These are phyloP conservation scores for Globisporangium carolinianum DNA, from an alignment of 352 stramenopile genomes.

Conservation along the genomic window DNA sequence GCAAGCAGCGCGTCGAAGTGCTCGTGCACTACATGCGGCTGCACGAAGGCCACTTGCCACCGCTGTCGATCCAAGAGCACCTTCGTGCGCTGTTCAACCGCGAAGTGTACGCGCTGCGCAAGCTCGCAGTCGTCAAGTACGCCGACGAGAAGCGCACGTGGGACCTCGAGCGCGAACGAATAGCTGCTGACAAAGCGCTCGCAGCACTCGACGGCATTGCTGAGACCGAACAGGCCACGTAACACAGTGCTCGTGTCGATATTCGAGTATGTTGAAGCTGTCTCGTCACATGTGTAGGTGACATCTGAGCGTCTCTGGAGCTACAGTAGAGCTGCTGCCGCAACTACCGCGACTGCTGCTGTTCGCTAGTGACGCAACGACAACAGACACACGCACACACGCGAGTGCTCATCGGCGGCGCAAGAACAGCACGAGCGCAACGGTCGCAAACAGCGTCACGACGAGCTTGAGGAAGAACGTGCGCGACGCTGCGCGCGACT, in stretches of 20 bases:
- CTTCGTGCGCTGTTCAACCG: conserved; percentile 25
- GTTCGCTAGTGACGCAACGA: not conserved
- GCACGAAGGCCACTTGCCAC: conserved; percentile 40
- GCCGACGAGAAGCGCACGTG: conserved; percentile 25
- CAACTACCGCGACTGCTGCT: not conserved
- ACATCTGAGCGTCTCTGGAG: not conserved
- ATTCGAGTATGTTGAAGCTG: too few relatives aligned
- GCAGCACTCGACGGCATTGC: not conserved
- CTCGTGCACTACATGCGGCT: conserved; percentile 61
- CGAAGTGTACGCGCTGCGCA: conserved; percentile 21
- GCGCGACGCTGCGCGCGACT: conserved; percentile 40
- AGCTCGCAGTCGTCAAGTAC: conserved; percentile 38
- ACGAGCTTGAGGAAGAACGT: conserved; percentile 68
- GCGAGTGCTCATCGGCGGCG: conserved; percentile 15
- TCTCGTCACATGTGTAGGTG: too few relatives aligned
- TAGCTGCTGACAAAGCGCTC: conserved; percentile 1
- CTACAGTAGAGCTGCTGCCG: too few relatives aligned
- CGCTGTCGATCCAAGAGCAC: conserved; percentile 23
- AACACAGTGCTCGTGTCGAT: too few relatives aligned
- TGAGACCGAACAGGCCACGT: not conserved
- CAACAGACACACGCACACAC: not conserved
- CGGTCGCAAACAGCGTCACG: conserved; percentile 51
- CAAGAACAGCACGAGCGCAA: conserved; percentile 49
- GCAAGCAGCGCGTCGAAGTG: conserved; percentile 34
- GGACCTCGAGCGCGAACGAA: conserved; percentile 9